Base-by-base conservation (phyloP, 2,329 filamentous ascomycete genomes). In the Diplodia sapinea region DNA sequence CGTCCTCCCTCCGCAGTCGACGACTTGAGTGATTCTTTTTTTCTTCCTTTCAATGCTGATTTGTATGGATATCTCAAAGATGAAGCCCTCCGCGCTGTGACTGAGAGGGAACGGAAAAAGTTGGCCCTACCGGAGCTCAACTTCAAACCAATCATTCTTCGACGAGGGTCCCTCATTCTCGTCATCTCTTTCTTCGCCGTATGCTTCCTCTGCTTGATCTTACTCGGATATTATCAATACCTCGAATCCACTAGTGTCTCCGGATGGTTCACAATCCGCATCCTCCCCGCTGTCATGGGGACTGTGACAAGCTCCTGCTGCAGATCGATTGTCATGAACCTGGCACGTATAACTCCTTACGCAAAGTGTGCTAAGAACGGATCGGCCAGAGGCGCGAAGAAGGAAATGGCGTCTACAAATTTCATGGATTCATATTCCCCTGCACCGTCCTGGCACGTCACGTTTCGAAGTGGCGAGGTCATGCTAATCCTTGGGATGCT, bases 241-340 rank as follows among this genome's bases (percentile, higher is more conserved):
- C 51, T 54, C 26, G 51, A 54, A 26, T 33, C 26, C 15, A 54
- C 51, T 15, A 54, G 51, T 13, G 26, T 54, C 12, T 54, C 51
- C 26, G 51, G 51, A 29, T 54, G 51, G 51, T 54, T 54, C 51
- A 54, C 20, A 6, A 17, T 54, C 51, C 51, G 26, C 15, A 31
- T 54, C 23, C 51, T 54, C 29, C 51, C 26, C 1, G 13, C 51
- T 17, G 11, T 31, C 12, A 26, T 54, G 6, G 51, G 51, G 31
- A 54, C 51, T 4, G 26, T 54, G 26, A 33, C 26, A 8, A 54
- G 8, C 11, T 26, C 23, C 8, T 54, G 23, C 13, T 54, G 2
- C 26, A 54, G 29, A 3, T 17, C 26, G 13, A 33, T 31, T 26
- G 7, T 54, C 26, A 13, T 31, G 26, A 54, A 17, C 15, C 26